Evolutionary conservation across 805 yeast species (phyloP), one percentile per base, ranked within the genome.

Genomic region (Peterozyma toletana): DNA sequence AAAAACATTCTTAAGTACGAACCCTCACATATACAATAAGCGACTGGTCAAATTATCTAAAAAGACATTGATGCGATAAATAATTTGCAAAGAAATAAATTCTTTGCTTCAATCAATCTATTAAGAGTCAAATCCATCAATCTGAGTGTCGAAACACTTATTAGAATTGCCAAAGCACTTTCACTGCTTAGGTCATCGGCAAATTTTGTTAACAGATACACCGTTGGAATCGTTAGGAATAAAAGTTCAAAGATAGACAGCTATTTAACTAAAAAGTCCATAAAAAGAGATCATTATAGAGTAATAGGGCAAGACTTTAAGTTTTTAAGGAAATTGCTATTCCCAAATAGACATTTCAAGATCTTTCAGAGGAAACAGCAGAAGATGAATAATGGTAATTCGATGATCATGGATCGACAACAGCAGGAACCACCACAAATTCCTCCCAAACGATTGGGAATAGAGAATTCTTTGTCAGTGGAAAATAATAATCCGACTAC

Each of bases 131-230:
- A 18, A 17, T 10, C 17, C 9, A 35, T 41, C 43, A 44, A 40
- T 34, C 44, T 44, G 47, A 44, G 40, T 37, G 30, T 36, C 21
- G 29, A 37, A 6, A 44, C 47, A 4, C 16, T 44, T 11, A 40
- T 44, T 14, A 33, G 16, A 30, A 37, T 44, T 36, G 47, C 47
- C 11, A 40, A 40, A 31, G 42, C 47, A 21, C 40, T 44, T n/a
- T 44, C 47, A 7, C 29, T 37, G 5, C 15, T 44, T 21, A 37
- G 35, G 5, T 30, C 21, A 21, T 30, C 43, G 11, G n/a, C 46
- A 7, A 35, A 40, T 7, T 37, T 44, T 15, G 11, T 40, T 34
- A 37, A 31, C 27, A 44, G 33, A 29, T 44, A 44, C 18, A 44
- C 46, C 5, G 13, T 44, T 27, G 46, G 46, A 29, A n/a, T 44